Percentiles rank a stretch among this genome's conserved stretches.
Conservation (phyloP, 148 eudicot species). For the Camellia granthamiana region DNA sequence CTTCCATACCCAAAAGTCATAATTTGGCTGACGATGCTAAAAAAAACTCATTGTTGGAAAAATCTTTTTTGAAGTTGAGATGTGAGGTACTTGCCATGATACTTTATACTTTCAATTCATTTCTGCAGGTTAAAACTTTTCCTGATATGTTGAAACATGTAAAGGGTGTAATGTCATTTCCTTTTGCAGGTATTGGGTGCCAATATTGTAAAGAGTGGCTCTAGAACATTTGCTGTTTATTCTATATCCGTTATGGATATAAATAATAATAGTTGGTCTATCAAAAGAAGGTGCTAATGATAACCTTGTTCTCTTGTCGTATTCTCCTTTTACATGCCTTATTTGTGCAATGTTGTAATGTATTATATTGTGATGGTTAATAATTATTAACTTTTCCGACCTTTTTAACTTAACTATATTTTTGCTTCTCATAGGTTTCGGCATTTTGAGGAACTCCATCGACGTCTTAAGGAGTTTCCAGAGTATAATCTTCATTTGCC, state of each 20-base stretch:
- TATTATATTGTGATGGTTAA: background rate
- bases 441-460: constrained; percentile 97
- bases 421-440: constrained; percentile 56
- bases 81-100: constrained; percentile 68
- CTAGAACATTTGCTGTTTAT: constrained; percentile 86
- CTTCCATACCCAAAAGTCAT: constrained; percentile 51
- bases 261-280: constrained; percentile 83
- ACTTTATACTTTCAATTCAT: background rate
- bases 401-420: constrained; percentile 12
- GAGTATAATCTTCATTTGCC: constrained; percentile 93
- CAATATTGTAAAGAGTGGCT: constrained; percentile 86
- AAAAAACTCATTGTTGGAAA: constrained; percentile 45
- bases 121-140: background rate
- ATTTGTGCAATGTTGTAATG: background rate
- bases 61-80: constrained; percentile 82
- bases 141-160: background rate
- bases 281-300: constrained; percentile 81
- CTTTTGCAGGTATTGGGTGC: constrained; percentile 83
- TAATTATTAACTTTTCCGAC: background rate
- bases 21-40: constrained; percentile 40
- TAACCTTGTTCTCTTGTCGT: constrained; percentile 2
- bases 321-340: background rate
- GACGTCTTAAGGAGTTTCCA: constrained; percentile 85
- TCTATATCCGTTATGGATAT: constrained; percentile 84
- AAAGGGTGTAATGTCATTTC: constrained; percentile 17